Base-by-base conservation (phyloP, 2,329 filamentous ascomycete species). In the Ophidiomyces ophidiicola region DNA sequence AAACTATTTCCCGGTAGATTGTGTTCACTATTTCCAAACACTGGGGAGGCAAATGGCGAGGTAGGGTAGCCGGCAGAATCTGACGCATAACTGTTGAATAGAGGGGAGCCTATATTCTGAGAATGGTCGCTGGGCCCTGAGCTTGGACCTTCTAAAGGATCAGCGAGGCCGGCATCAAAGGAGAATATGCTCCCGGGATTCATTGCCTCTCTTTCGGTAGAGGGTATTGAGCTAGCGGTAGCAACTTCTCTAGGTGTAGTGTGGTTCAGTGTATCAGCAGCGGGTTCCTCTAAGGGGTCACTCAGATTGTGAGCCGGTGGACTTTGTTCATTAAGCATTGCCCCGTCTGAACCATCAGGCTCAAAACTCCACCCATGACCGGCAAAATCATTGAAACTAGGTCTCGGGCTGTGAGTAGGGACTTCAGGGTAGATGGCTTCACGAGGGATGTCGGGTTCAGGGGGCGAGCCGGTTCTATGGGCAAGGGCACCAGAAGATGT, bases 11-110 rank as follows among this genome's bases (percentile, higher is more conserved):
- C 21, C 3, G 37, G 26, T 20, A 31, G 14, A 33, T 32, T 28
- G 6, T n/a, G 10, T 14, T 28, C 29, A 11, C 14, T 33, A 26
- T 39, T 33, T 33, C 37, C 37, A 39, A 39, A 39, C 14, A 39
- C 29, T 6, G 37, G 37, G 2, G 37, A 39, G 15, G 28, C n/a
- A 21, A 33, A 2, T 6, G 10, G 20, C n/a, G 28, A n/a, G n/a
- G n/a, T n/a, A n/a, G n/a, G n/a, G n/a, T n/a, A n/a, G n/a, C n/a
- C n/a, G n/a, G n/a, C n/a, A n/a, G n/a, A n/a, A n/a, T n/a, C n/a
- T n/a, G n/a, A n/a, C n/a, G n/a, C n/a, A n/a, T n/a, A n/a, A n/a
- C n/a, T n/a, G n/a, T n/a, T n/a, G n/a, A n/a, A n/a, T n/a, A n/a
- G n/a, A n/a, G n/a, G n/a, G n/a, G n/a, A n/a, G n/a, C n/a, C n/a